Base-by-base conservation (phyloP, 306 rosid species). In the Aeschynomene evenia region DNA sequence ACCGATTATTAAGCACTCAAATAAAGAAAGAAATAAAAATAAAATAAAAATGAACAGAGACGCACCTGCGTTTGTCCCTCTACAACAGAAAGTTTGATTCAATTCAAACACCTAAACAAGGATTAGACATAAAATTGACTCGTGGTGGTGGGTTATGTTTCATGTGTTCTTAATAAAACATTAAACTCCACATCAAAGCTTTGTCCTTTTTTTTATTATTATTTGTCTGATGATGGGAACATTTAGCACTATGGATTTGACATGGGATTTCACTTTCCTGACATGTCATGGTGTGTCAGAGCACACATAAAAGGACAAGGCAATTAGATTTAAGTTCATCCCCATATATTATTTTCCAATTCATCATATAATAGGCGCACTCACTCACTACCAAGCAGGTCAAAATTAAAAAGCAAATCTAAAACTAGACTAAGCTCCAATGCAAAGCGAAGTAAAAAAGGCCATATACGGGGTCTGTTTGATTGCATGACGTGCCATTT, bases 11-110 rank as follows among this genome's bases (percentile, higher is more conserved):
- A 22, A n/a, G 16, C 69, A 48, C 36, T 5, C 40, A n/a, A 26
- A 15, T 19, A 39, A 56, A 58, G 23, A 15, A 22, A n/a, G n/a
- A n/a, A n/a, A n/a, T n/a, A n/a, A n/a, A n/a, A n/a, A n/a, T n/a
- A n/a, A n/a, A n/a, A n/a, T n/a, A n/a, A n/a, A 61, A 46, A 23
- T 19, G 26, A 33, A 50, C 40, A 48, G 34, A 16, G 9, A 62
- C 14, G 63, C 77, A 72, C 63, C 31, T 72, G 45, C 55, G 3
- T 51, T 26, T 72, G 77, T 62, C 70, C 60, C 42, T 51, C 54
- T 14, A 24, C 5, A 23, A 9, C 53, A 61, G n/a, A n/a, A 23
- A 36, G 34, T 50, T 62, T 62, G 42, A 73, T 18, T 46, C 48
- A n/a, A 73, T 18, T 46, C 48, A n/a, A 52, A 39, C 71, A 39